Base-by-base conservation (phyloP, 169 alveolate genomes). In the Plasmodium malariae region DNA sequence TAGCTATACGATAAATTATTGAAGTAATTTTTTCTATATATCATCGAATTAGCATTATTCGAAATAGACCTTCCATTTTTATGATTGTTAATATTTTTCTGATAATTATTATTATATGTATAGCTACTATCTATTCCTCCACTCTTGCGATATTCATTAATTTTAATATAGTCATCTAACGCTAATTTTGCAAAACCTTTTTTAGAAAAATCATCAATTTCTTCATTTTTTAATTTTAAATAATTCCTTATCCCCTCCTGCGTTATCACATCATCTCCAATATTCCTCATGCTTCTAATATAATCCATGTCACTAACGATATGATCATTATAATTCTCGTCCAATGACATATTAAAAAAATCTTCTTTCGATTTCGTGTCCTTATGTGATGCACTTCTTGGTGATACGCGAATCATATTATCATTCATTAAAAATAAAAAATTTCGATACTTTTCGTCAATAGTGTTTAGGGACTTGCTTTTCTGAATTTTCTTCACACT, bases 211-310 rank as follows among this genome's bases (percentile, higher is more conserved):
- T 67, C 26, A 24, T 34, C 45, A 17, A 55, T 62, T 74, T 11
- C 32, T 78, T 45, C 89, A 21, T 68, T 78, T 78, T 63, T 55
- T 55, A 45, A 30, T 62, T 63, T 78, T 26, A 69, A 55, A 30
- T 45, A 55, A 73, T 73, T 55, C 14, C 34, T 71, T 28, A 71
- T 30, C 30, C 26, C 55, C 0, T 49, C 34, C 14, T 49, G 19
- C 9, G 68, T 49, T 59, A 71, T 48, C 3, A 21, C n/a, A 1
- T 45, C 28, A 3, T 70, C 48, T n/a, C n/a, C n/a, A n/a, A n/a
- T n/a, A n/a, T n/a, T n/a, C n/a, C n/a, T n/a, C n/a, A n/a, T n/a
- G 11, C 17, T 7, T 36, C 21, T 26, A 17, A 11, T 73, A 7
- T 28, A 17, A 1, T 19, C 30, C 26, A 24, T 43, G 32, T 54